These are phyloP conservation scores for Passiflora organensis DNA, from an alignment of 345 rosid species.

Conservation along the genomic window DNA sequence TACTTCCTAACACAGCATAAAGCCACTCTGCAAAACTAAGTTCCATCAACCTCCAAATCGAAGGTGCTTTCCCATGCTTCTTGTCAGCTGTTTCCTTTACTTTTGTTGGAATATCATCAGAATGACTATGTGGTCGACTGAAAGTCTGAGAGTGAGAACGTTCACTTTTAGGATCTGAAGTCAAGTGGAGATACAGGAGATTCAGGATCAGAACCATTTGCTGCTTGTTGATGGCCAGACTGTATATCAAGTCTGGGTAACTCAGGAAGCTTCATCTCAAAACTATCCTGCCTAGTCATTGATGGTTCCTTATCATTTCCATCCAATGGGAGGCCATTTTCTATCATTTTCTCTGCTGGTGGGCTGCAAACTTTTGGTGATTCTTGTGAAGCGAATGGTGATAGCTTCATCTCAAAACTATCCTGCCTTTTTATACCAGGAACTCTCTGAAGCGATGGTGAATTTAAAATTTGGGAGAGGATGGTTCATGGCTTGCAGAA, in stretches of 20 bases:
- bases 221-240: conserved; percentile 49
- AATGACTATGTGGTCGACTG: no score
- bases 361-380: conserved; percentile 69
- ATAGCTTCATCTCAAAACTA: no score
- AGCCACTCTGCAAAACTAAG: no score
- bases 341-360: conserved; percentile 67
- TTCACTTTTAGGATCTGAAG: no score
- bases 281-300: conserved; percentile 95
- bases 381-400: conserved; percentile 55
- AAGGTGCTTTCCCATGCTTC: no score
- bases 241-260: conserved; percentile 89
- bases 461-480: conserved; percentile 83
- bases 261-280: conserved; percentile 90
- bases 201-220: no score
- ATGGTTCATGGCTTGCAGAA: conserved; percentile 78
- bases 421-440: conserved; percentile 57
- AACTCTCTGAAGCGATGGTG: conserved; percentile 92
- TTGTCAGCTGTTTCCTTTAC: no score
- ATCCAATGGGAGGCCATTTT: conserved; percentile 64
- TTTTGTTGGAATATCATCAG: no score
- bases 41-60: no score
- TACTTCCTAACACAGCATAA: no score
- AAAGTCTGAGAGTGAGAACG: no score
- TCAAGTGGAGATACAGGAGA: no score
- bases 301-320: conserved; percentile 74